Conservation (phyloP, 768 basidiomycete species). For the Macrolepiota albuminosa region DNA sequence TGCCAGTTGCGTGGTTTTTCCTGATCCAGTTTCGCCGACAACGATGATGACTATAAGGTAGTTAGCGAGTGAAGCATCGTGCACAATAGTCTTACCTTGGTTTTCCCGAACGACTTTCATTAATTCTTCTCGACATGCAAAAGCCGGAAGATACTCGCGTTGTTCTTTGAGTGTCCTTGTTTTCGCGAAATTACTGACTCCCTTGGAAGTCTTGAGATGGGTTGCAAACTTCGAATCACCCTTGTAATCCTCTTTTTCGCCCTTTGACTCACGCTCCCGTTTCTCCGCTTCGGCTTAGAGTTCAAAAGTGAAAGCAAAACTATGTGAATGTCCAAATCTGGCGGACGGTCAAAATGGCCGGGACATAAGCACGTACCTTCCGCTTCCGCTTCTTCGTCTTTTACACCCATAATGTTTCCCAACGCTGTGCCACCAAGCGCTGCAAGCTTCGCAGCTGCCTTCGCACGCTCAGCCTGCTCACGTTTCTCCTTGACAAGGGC, state of each 20-base stretch:
- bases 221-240: conserved; percentile 97
- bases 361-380: conserved; percentile 59
- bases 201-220: conserved; percentile 77
- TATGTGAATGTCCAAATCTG: conserved; percentile 80
- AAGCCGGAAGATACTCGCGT: conserved; percentile 94
- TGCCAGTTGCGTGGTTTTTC: conserved; percentile 94
- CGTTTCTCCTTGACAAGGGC: conserved; percentile 91
- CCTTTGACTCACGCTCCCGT: conserved; percentile 46
- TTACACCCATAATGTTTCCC: conserved; percentile 98
- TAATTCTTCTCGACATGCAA: conserved; percentile 93
- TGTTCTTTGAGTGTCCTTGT: conserved; percentile 89
- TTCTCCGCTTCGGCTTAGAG: conserved; percentile 52
- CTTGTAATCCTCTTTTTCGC: conserved; percentile 69
- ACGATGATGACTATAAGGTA: conserved; percentile 72
- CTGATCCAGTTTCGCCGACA: conserved; percentile 99
- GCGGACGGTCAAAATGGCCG: conserved; percentile 20
- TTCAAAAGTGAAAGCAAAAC: conserved; percentile 32
- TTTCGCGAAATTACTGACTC: conserved; percentile 78
- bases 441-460: conserved; percentile 94
- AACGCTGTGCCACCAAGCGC: conserved; percentile 86
- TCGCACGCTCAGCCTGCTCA: conserved; percentile 93
- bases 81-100: conserved; percentile 56
- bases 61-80: conserved; percentile 1
- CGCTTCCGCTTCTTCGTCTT: conserved; percentile 90
- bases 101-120: conserved; percentile 88